Percentiles rank a stretch among this genome's conserved stretches.
Conservation (phyloP, 352 stramenopile genomes). For the Phytophthora meadii region DNA sequence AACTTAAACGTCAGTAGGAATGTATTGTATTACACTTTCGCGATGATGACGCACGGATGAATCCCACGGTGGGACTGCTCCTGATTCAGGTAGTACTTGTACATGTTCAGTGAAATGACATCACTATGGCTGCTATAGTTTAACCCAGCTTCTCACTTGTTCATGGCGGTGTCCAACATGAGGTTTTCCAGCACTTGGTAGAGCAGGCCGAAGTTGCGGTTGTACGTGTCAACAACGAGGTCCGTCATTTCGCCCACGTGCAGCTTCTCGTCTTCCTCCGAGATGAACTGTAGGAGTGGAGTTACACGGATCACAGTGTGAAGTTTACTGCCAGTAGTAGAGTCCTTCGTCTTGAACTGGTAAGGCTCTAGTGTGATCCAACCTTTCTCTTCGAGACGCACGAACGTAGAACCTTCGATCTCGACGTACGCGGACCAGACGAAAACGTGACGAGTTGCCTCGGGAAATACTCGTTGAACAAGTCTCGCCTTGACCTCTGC, state of each 20-base stretch:
- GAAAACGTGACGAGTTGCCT: slow-evolving; percentile 8
- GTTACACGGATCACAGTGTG: slow-evolving; percentile 13
- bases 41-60: not conserved
- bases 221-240: slow-evolving; percentile 24
- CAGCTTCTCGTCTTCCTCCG: slow-evolving; percentile 13
- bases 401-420: slow-evolving; percentile 36
- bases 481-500: slow-evolving; percentile 21
- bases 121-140: not conserved
- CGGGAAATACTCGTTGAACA: slow-evolving; percentile 19
- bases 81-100: not conserved
- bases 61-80: not conserved
- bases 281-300: slow-evolving; percentile 18
- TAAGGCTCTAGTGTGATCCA: slow-evolving; percentile 16
- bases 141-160: not conserved
- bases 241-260: slow-evolving; percentile 22
- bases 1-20: no score
- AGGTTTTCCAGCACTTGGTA: slow-evolving; percentile 30
- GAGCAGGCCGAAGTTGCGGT: slow-evolving; percentile 21
- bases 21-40: not conserved
- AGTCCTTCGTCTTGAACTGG: not conserved
- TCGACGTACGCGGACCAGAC: slow-evolving; percentile 44
- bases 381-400: slow-evolving; percentile 41
- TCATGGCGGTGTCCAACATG: slow-evolving; percentile 22
- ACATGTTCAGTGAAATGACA: no score
- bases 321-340: not conserved